Conservation (phyloP, 805 yeast genomes). For the Zygosaccharomyces pseudorouxii region DNA sequence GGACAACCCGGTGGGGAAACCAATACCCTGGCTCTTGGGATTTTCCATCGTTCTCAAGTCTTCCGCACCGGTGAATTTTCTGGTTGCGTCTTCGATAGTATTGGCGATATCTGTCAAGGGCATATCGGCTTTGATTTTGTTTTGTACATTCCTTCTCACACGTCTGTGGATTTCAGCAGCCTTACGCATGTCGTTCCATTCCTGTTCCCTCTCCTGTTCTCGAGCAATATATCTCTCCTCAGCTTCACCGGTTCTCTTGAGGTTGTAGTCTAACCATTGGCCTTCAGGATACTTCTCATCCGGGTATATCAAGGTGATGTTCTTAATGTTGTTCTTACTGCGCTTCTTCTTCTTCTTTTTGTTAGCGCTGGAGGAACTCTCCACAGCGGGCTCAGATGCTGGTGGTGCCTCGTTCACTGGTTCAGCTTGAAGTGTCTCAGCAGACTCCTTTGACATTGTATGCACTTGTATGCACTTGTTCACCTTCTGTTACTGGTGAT, state of each 20-base stretch:
- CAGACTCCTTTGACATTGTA: not conserved
- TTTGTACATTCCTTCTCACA: conserved; percentile 75
- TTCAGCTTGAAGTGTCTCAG: conserved; percentile 1
- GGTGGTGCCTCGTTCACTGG: conserved; percentile 1
- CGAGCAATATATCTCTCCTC: conserved; percentile 78
- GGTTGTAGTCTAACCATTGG: conserved; percentile 63
- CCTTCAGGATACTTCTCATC: conserved; percentile 81
- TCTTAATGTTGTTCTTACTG: conserved; percentile 50
- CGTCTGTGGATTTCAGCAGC: conserved; percentile 96
- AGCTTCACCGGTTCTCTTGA: conserved; percentile 75
- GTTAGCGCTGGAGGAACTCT: conserved; percentile 27
- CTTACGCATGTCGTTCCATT: conserved; percentile 86
- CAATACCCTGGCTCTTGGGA: conserved; percentile 69
- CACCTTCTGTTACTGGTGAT: not conserved
- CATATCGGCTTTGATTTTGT: conserved; percentile 84
- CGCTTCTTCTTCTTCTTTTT: conserved; percentile 60
- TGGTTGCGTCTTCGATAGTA: conserved; percentile 76
- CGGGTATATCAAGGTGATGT: conserved; percentile 64
- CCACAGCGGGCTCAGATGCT: conserved; percentile 2
- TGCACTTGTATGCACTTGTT: not conserved
- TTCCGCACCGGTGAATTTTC: conserved; percentile 62
- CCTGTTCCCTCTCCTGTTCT: conserved; percentile 42
- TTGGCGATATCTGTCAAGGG: conserved; percentile 86
- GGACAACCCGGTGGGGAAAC: conserved; percentile 97
- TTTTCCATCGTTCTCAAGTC: conserved; percentile 46